These are phyloP conservation scores for Boletus smithii DNA, from an alignment of 1,284 basidiomycete species.

Conservation along the genomic window DNA sequence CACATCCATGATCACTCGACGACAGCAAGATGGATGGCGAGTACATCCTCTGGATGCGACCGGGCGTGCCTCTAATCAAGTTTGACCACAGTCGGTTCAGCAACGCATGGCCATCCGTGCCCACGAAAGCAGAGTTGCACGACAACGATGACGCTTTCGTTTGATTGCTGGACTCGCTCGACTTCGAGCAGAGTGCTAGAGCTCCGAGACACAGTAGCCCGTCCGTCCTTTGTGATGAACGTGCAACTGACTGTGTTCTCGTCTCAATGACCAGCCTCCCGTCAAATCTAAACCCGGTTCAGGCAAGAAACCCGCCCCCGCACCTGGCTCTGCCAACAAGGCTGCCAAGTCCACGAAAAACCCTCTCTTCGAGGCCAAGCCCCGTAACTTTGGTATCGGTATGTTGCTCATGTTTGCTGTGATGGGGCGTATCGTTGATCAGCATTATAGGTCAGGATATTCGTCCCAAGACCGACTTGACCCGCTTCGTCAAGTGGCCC, in stretches of 20 bases:
- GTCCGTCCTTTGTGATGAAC: slow-evolving; percentile 27
- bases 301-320: slow-evolving; percentile 76
- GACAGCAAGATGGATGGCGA: slow-evolving; percentile 26
- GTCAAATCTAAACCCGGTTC: slow-evolving; percentile 63
- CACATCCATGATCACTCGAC: slow-evolving; percentile 14
- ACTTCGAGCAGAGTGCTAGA: slow-evolving; percentile 46
- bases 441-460: slow-evolving; percentile 80
- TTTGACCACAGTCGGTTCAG: slow-evolving; percentile 26
- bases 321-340: slow-evolving; percentile 75
- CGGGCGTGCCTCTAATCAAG: not conserved
- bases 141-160: slow-evolving; percentile 22
- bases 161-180: slow-evolving; percentile 33
- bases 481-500: slow-evolving; percentile 99
- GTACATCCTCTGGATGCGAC: slow-evolving; percentile 21
- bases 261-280: slow-evolving; percentile 88
- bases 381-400: slow-evolving; percentile 97
- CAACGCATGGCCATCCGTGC: slow-evolving; percentile 6
- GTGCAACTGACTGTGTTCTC: slow-evolving; percentile 54
- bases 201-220: slow-evolving; percentile 61
- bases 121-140: slow-evolving; percentile 24
- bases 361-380: slow-evolving; percentile 90
- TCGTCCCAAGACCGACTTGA: slow-evolving; percentile 87
- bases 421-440: not conserved
- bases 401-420: slow-evolving; percentile 29
- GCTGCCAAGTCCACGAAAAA: slow-evolving; percentile 81